These are phyloP conservation scores for Aureobasidium sp. DNA, from an alignment of 2,329 filamentous ascomycete genomes.

Conservation along the genomic window DNA sequence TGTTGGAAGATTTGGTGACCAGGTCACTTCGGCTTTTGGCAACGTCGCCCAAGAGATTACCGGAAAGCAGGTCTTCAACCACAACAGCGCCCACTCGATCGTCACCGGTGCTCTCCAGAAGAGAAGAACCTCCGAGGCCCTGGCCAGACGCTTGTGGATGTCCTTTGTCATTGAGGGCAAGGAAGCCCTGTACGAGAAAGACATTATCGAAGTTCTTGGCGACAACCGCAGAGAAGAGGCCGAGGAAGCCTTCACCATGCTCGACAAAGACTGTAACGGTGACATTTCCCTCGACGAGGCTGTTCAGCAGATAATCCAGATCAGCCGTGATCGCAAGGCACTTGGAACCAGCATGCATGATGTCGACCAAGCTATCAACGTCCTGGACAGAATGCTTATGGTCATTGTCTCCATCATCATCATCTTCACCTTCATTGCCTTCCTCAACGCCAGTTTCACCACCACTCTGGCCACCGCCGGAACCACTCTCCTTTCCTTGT, in stretches of 20 bases:
- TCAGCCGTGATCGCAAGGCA: conserved; percentile 77
- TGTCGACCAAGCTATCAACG: conserved; percentile 86
- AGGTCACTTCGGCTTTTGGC: conserved; percentile 86
- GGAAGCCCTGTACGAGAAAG: conserved; percentile 69
- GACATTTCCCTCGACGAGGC: conserved; percentile 95
- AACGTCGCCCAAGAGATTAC: conserved; percentile 92
- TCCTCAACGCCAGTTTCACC: conserved; percentile 78
- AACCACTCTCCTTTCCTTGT: conserved; percentile 87
- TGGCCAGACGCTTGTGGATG: conserved; percentile 95
- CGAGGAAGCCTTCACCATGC: conserved; percentile 70
- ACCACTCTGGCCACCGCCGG: conserved; percentile 83
- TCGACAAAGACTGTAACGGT: conserved; percentile 84
- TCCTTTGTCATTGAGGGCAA: conserved; percentile 89
- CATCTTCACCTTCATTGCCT: conserved; percentile 58
- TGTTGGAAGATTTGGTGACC: conserved; percentile 73
- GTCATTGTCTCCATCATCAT: conserved; percentile 73
- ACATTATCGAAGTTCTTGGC: conserved; percentile 82
- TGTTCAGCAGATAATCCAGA: conserved; percentile 76
- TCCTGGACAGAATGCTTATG: conserved; percentile 78
- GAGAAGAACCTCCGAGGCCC: conserved; percentile 73
- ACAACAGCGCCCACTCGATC: conserved; percentile 80
- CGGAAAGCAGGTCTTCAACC: conserved; percentile 90
- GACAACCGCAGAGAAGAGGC: conserved; percentile 65
- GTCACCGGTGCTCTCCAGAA: conserved; percentile 86
- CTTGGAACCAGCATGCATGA: conserved; percentile 94